Evolutionary conservation across 1,284 basidiomycete genomes (phyloP).

Genomic region (Trichosporon asahii): DNA sequence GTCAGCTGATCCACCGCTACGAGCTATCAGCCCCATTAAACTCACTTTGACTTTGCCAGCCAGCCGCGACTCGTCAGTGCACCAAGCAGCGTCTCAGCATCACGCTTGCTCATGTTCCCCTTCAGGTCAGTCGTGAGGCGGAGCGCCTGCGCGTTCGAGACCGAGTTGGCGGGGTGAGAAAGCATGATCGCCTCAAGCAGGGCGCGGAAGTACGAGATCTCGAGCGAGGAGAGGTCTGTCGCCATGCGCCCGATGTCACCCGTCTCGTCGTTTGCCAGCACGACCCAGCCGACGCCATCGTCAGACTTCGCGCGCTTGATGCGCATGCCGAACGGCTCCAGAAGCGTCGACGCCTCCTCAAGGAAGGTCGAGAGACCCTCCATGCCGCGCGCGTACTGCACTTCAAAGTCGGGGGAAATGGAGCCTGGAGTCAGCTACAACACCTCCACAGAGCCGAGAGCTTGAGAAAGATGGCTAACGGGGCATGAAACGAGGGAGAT

Average conservation of each 20-base stretch:
- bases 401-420: slow-evolving; percentile 28
- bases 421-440: slow-evolving; percentile 24
- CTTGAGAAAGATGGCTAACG: too few species aligned
- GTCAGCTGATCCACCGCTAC: too few species aligned
- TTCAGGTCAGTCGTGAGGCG: slow-evolving; percentile 25
- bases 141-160: slow-evolving; percentile 38
- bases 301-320: slow-evolving; percentile 37
- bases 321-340: slow-evolving; percentile 40
- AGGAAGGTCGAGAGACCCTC: slow-evolving; percentile 35
- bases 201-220: slow-evolving; percentile 43
- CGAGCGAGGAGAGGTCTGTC: slow-evolving; percentile 42
- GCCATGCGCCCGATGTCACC: slow-evolving; percentile 36
- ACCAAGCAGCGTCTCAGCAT: slow-evolving; percentile 35
- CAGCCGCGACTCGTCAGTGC: slow-evolving; percentile 44
- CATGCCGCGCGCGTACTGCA: slow-evolving; percentile 25
- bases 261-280: slow-evolving; percentile 40
- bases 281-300: slow-evolving; percentile 34
- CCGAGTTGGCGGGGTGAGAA: slow-evolving; percentile 47
- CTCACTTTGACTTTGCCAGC: slow-evolving; percentile 44
- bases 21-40: neutral
- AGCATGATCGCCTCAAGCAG: slow-evolving; percentile 42
- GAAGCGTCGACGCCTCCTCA: slow-evolving; percentile 31
- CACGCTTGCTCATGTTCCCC: slow-evolving; percentile 28
- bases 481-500: too few species aligned
- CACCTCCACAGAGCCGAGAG: neutral